Evolutionary conservation across 2,329 filamentous ascomycete genomes (phyloP), one percentile per base, ranked within the genome.

Genomic region (Colletotrichum cordylinicola): DNA sequence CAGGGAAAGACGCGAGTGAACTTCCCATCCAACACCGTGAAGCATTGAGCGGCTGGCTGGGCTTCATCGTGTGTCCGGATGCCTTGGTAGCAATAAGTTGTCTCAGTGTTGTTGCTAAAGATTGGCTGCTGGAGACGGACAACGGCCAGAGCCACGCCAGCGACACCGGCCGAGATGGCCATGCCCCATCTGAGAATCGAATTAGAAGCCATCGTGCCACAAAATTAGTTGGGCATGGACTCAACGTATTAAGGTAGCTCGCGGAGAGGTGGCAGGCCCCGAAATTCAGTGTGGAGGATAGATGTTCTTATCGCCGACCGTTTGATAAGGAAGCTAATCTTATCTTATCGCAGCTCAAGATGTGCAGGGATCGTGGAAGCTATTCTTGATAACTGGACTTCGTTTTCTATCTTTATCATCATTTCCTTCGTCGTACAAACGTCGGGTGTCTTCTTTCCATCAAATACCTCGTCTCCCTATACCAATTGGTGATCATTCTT

Each of bases 21-120:
- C 15, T 84, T 82, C 0, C 91, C 91, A 55, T 88, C 82, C 2
- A 81, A 80, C 3, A 93, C 88, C 7, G 87, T 88, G 81, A 93
- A 93, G 83, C 92, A 93, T 65, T 87, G 85, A 3, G 87, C 87
- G 3, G 82, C 77, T 0, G 87, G 84, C 9, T 83, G 77, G 1
- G 80, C 79, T 3, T 81, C 76, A 29, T 86, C 82, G 24, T 85
- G 83, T 0, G 87, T 87, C 52, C 82, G 80, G 31, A 88, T 74
- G 56, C 81, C 78, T 5, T 81, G 81, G 78, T 88, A 88, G 83
- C 87, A 88, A 78, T 84, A 82, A 4, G 82, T 85, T 2, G 72
- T 70, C 12, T 76, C 66, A n/a, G 39, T 13, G 35, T 31, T 10
- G 24, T 55, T 55, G 55, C 70, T 56, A 10, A 61, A 61, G 15